Evolutionary conservation across 2,329 filamentous ascomycete species (phyloP), one percentile per base, ranked within the genome.

Genomic region (Monilinia fructigena): DNA sequence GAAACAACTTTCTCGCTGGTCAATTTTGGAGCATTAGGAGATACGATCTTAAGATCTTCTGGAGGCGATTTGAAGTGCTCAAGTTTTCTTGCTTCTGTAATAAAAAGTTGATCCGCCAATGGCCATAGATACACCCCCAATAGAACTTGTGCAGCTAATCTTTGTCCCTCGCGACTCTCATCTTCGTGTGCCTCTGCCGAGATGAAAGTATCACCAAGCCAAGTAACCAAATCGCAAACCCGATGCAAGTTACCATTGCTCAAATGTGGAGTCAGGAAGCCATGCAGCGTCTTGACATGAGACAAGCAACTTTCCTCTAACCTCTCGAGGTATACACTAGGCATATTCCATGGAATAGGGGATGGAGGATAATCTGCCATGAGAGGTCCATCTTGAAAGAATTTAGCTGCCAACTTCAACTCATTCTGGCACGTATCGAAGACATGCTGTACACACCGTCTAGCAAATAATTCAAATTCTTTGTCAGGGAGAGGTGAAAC

Each of bases 341-440:
- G 68, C 62, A 73, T 74, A 28, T 72, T 74, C 70, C 70, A 72
- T 31, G 55, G 54, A 48, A 52, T 28, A 16, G 53, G 59, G 16
- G 60, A 26, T 18, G 58, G 60, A 20, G 68, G 63, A 62, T 74
- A 74, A 31, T 73, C 68, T 16, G 66, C 63, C 38, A 75, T 63
- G 18, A 75, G 66, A 38, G 72, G 71, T 2, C 74, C 75, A 66
- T 70, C 69, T 28, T 72, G 69, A 47, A 76, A 76, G 66, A 73
- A 74, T 26, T 70, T 70, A 3, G 69, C 71, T 20, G 74, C 66
- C 10, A 76, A 67, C 42, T 71, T 72, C 50, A 72, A 67, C 63
- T 76, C 75, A 52, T 74, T 76, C 53, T 75, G 70, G 65, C 74
- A 76, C 14, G 74, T 72, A 58, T 76, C 75, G 45, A 76, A 71